phyloP scores from a whole-genome alignment of 306 rosid species.

The Citrullus amarus region DNA sequence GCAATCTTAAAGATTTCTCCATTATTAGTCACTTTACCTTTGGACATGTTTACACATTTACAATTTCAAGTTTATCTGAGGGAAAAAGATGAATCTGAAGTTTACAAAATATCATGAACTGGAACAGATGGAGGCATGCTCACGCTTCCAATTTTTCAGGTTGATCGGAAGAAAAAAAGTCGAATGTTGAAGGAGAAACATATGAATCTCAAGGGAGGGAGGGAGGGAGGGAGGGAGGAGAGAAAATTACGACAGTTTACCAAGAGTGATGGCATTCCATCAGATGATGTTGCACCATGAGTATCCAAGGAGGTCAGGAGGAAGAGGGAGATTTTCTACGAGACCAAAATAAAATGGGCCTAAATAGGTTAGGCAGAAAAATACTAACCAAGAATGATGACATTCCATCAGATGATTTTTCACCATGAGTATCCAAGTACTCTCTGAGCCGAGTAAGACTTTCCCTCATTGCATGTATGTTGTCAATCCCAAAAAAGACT shows the following conservation, averaged over 20 bases:
- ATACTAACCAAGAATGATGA: constrained; percentile 87
- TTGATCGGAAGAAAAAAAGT: neutral
- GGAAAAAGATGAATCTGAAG: neutral
- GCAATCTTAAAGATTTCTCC: neutral
- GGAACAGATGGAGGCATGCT: neutral
- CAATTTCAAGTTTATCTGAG: neutral
- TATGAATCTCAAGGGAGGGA: neutral
- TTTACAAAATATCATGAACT: neutral
- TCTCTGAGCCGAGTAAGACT: constrained; percentile 92
- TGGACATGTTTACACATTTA: neutral
- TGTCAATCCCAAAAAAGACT: constrained; percentile 92
- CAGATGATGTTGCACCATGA: constrained; percentile 76
- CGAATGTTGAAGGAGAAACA: neutral
- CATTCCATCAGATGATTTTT: constrained; percentile 89
- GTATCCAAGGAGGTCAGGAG: constrained; percentile 31
- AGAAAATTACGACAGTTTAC: neutral
- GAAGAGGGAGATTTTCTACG: neutral
- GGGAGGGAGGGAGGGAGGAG: neutral
- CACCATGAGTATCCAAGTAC: constrained; percentile 79
- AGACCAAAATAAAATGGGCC: neutral
- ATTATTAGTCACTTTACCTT: neutral
- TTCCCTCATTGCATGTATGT: constrained; percentile 96
- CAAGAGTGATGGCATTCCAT: constrained; percentile 92
- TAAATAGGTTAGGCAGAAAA: neutral
- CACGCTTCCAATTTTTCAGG: neutral